These are phyloP conservation scores for Peronospora belbahrii DNA, from an alignment of 352 stramenopile genomes.

Conservation along the genomic window DNA sequence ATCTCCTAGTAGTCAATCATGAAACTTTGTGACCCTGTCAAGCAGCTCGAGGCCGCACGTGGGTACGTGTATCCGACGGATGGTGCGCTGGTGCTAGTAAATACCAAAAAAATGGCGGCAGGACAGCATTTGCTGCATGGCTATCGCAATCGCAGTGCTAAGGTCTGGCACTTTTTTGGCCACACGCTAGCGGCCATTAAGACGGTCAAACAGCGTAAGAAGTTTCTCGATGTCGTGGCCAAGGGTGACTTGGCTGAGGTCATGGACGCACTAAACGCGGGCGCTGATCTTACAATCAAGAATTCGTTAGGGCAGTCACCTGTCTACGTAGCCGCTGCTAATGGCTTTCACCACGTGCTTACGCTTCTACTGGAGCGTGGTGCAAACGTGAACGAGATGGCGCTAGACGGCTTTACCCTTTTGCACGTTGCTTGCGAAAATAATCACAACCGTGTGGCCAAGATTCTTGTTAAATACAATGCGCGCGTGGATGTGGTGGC, in stretches of 20 bases:
- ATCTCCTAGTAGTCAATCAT: slow-evolving; percentile 13
- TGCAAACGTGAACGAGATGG: slow-evolving; percentile 46
- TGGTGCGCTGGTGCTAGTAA: slow-evolving; percentile 42
- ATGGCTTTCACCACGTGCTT: slow-evolving; percentile 55
- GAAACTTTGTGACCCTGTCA: slow-evolving; percentile 39
- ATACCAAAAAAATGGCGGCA: slow-evolving; percentile 30
- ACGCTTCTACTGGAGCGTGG: slow-evolving; percentile 59
- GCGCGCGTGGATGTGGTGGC: slow-evolving; percentile 34
- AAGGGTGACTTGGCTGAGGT: slow-evolving; percentile 47
- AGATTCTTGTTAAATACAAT: slow-evolving; percentile 56
- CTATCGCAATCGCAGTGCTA: slow-evolving; percentile 28
- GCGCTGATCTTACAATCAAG: slow-evolving; percentile 44
- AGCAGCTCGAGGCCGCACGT: slow-evolving; percentile 35
- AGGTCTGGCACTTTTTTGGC: slow-evolving; percentile 69
- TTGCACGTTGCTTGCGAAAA: slow-evolving; percentile 57
- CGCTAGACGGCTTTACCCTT: slow-evolving; percentile 42
- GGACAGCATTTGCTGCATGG: slow-evolving; percentile 19
- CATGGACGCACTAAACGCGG: slow-evolving; percentile 52
- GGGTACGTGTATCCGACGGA: slow-evolving; percentile 35
- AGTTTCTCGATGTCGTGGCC: slow-evolving; percentile 53
- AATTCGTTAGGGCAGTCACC: slow-evolving; percentile 45
- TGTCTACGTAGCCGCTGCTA: slow-evolving; percentile 48
- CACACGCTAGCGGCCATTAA: slow-evolving; percentile 70
- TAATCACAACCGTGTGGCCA: slow-evolving; percentile 44
- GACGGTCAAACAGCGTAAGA: slow-evolving; percentile 56